Evolutionary conservation across 2,329 filamentous ascomycete species (phyloP).

Genomic region (Trichophyton schoenleinii): DNA sequence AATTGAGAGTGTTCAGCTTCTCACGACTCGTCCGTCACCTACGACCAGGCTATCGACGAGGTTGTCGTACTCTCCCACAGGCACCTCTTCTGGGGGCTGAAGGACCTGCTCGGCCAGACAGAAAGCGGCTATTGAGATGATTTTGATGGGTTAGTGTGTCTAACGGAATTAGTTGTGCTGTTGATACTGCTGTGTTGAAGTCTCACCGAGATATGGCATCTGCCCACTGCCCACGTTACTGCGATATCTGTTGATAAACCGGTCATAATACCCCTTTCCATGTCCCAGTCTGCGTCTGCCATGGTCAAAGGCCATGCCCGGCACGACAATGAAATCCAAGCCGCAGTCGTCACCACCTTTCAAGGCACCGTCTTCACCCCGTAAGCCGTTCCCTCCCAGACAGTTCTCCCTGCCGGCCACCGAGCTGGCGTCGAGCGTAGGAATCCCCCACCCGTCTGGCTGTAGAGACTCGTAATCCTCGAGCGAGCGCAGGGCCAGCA

Average conservation of each 20-base stretch:
- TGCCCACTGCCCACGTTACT: conserved; percentile 25
- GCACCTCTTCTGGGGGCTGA: conserved; percentile 51
- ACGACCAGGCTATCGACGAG: conserved; percentile 64
- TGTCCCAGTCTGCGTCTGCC: conserved; percentile 70
- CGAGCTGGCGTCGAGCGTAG: conserved; percentile 59
- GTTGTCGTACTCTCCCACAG: conserved; percentile 65
- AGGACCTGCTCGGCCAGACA: conserved; percentile 79
- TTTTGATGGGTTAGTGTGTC: conserved; percentile 8
- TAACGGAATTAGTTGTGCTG: conserved; percentile 6
- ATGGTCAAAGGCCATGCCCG: conserved; percentile 81
- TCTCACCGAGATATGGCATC: conserved; percentile 49
- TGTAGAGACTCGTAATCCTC: conserved; percentile 66
- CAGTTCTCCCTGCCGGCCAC: conserved; percentile 58
- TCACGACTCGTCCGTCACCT: conserved; percentile 51
- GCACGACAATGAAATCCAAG: conserved; percentile 80
- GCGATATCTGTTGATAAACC: conserved; percentile 69
- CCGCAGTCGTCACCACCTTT: conserved; percentile 25
- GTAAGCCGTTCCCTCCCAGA: conserved; percentile 50
- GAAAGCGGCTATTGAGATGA: conserved; percentile 51
- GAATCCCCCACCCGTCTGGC: conserved; percentile 85
- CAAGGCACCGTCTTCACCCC: conserved; percentile 10
- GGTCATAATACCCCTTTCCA: conserved; percentile 94
- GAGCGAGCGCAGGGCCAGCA: conserved; percentile 65
- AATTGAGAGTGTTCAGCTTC: not conserved
- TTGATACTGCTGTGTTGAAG: not conserved